phyloP scores from a whole-genome alignment of 192 early-diverging fungal genomes.

The Dissophora ornata region DNA sequence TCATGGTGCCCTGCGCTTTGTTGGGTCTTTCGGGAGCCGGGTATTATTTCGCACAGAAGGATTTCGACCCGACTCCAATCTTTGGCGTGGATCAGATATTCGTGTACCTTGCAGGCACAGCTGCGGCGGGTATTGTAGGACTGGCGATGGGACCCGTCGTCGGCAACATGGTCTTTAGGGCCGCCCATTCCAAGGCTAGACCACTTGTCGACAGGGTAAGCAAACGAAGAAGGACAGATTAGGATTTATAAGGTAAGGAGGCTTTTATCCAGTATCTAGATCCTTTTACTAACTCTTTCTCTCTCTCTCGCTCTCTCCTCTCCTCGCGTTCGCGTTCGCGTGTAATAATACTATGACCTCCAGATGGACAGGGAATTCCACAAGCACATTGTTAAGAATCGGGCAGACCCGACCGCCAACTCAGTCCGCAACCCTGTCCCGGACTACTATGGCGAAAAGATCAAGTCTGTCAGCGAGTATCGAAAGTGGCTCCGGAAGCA shows the following conservation, averaged over 20 bases:
- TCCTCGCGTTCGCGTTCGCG: background rate
- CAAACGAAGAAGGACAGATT: background rate
- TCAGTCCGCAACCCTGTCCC: conserved; percentile 82
- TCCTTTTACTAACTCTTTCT: no score
- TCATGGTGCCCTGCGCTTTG: conserved; percentile 63
- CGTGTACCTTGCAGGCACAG: conserved; percentile 63
- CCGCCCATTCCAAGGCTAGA: conserved; percentile 57
- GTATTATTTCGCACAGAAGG: conserved; percentile 65
- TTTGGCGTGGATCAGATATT: conserved; percentile 75
- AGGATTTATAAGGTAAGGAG: no score
- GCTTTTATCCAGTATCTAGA: no score
- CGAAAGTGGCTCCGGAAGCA: conserved; percentile 90
- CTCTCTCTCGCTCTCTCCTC: no score
- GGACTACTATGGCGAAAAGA: conserved; percentile 95
- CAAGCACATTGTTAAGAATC: conserved; percentile 70
- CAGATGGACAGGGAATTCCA: conserved; percentile 70
- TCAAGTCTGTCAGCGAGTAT: conserved; percentile 83
- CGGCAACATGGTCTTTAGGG: conserved; percentile 69
- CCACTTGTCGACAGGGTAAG: conserved; percentile 61
- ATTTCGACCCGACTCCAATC: conserved; percentile 73
- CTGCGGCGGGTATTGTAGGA: conserved; percentile 69
- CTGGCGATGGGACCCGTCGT: conserved; percentile 73
- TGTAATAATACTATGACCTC: background rate
- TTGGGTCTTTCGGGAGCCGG: conserved; percentile 54
- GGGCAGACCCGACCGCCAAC: conserved; percentile 73